Percentiles rank a stretch among this genome's conserved stretches.
Evolutionary conservation across 2,329 filamentous ascomycete species (phyloP).

Genomic region (Neonectria ditissima): DNA sequence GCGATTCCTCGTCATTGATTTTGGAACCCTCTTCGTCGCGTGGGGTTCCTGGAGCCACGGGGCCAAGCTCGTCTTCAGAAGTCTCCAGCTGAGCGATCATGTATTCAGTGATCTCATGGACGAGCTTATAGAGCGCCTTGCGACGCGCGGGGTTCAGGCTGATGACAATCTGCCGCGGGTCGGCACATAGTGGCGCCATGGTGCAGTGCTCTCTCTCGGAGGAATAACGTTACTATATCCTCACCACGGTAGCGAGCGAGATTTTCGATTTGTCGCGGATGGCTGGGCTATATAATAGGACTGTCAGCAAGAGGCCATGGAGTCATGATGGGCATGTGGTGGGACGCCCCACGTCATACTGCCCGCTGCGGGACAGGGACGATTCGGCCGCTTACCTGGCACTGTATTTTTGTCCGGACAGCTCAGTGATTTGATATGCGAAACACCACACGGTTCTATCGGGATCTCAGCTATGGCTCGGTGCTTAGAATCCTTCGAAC

Average conservation of each 20-base stretch:
- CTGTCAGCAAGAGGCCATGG: conserved; percentile 17
- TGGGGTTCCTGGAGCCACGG: conserved; percentile 40
- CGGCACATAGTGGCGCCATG: conserved; percentile 67
- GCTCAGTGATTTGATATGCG: background rate
- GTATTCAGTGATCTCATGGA: conserved; percentile 63
- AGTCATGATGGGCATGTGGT: conserved; percentile 7
- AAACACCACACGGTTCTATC: background rate
- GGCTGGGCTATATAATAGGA: conserved; percentile 8
- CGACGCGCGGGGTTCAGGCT: conserved; percentile 65
- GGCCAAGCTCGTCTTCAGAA: conserved; percentile 46
- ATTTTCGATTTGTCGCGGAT: conserved; percentile 1
- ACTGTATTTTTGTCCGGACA: background rate
- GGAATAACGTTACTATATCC: background rate
- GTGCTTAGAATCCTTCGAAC: background rate
- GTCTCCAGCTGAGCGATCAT: conserved; percentile 66
- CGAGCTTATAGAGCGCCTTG: conserved; percentile 62
- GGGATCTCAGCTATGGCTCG: background rate
- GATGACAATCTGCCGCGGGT: conserved; percentile 67
- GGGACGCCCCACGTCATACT: conserved; percentile 23
- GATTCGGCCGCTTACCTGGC: conserved; percentile 9
- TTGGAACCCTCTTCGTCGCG: conserved; percentile 30
- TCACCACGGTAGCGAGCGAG: background rate
- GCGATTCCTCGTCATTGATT: conserved; percentile 24
- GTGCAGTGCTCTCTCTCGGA: conserved; percentile 16
- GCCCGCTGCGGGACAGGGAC: conserved; percentile 15